Conservation (phyloP, 2,329 filamentous ascomycete species). For the Byssochlamys sp. region DNA sequence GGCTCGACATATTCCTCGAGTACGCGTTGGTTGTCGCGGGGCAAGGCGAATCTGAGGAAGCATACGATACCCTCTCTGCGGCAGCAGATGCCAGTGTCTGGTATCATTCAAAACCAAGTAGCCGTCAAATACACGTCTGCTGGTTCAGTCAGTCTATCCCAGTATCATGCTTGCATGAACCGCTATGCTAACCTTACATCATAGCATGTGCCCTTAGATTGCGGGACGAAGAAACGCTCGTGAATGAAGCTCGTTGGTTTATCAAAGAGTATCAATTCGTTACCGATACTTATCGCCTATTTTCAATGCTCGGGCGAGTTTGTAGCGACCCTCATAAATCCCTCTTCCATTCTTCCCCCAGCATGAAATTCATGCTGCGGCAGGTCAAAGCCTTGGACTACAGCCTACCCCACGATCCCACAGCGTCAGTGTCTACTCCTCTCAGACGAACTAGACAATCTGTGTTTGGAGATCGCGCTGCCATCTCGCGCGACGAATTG, state of each 20-base stretch:
- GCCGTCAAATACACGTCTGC: conserved; percentile 64
- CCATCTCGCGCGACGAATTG: conserved; percentile 29
- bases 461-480: conserved; percentile 34
- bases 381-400: conserved; percentile 86
- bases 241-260: conserved; percentile 67
- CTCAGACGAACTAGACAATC: conserved; percentile 29
- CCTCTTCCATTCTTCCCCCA: conserved; percentile 67
- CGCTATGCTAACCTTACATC: conserved; percentile 12
- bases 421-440: conserved; percentile 18
- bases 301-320: conserved; percentile 65
- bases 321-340: conserved; percentile 54
- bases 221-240: conserved; percentile 66
- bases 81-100: conserved; percentile 76
- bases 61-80: conserved; percentile 70
- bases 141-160: conserved; percentile 54
- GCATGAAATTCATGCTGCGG: conserved; percentile 82
- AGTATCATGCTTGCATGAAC: conserved; percentile 1
- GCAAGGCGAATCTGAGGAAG: conserved; percentile 56
- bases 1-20: conserved; percentile 83
- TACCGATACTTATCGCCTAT: conserved; percentile 75
- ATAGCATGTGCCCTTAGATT: conserved; percentile 70
- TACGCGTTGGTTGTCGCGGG: conserved; percentile 70
- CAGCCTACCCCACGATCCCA: conserved; percentile 45
- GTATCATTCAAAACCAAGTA: conserved; percentile 56
- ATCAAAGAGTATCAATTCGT: conserved; percentile 72